These are phyloP conservation scores for Vitis hybrid DNA, from an alignment of 177 flowering plant genomes.

Conservation along the genomic window DNA sequence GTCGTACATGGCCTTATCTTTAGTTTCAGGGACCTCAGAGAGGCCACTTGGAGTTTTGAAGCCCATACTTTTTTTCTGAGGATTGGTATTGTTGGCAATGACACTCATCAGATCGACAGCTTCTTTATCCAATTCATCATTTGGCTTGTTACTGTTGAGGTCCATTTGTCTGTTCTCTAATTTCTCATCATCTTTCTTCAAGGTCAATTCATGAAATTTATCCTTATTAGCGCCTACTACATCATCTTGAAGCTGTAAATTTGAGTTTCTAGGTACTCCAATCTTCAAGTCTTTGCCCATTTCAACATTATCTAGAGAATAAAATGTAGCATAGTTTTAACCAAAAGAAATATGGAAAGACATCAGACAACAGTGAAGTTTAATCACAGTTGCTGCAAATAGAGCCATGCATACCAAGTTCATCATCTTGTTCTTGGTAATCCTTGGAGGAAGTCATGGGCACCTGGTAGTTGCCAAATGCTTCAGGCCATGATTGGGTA, in stretches of 20 bases:
- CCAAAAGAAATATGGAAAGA: neutral
- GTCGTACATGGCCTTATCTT: slow-evolving; percentile 25
- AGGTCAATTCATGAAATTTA: slow-evolving; percentile 16
- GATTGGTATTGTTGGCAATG: slow-evolving; percentile 16
- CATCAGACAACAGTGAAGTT: neutral
- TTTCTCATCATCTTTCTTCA: slow-evolving; percentile 17
- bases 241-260: slow-evolving; percentile 21
- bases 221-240: slow-evolving; percentile 17
- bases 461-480: slow-evolving; percentile 24
- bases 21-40: slow-evolving; percentile 24
- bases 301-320: slow-evolving; percentile 32
- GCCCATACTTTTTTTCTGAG: slow-evolving; percentile 20
- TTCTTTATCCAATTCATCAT: slow-evolving; percentile 18
- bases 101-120: slow-evolving; percentile 25
- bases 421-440: slow-evolving; percentile 26
- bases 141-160: slow-evolving; percentile 23
- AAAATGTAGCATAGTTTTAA: neutral
- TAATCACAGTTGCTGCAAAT: neutral
- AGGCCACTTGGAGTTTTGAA: slow-evolving; percentile 23
- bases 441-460: slow-evolving; percentile 24
- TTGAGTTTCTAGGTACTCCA: slow-evolving; percentile 33
- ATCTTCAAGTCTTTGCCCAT: slow-evolving; percentile 49
- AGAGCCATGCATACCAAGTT: slow-evolving; percentile 32
- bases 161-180: slow-evolving; percentile 21
- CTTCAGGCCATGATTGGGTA: slow-evolving; percentile 43